Evolutionary conservation across 345 rosid species (phyloP).

Genomic region (Durio zibethinus): DNA sequence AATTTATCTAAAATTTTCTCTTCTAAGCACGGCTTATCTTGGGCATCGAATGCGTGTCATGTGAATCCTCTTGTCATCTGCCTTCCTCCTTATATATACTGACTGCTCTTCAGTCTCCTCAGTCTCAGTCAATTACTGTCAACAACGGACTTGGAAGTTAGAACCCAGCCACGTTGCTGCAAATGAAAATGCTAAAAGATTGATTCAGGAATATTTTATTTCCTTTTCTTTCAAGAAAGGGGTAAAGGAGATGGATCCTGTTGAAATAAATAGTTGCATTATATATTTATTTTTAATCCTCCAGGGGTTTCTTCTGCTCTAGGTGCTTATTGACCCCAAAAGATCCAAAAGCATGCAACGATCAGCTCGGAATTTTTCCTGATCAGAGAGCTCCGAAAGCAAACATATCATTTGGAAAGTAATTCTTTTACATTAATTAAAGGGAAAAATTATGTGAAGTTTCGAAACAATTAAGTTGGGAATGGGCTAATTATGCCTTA

Average conservation of each 20-base stretch:
- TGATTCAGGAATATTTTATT: neutral
- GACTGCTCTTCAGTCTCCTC: neutral
- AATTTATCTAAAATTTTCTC: no score
- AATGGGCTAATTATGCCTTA: neutral
- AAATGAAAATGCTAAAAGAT: neutral
- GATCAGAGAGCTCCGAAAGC: neutral
- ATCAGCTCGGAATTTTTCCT: neutral
- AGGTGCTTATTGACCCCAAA: neutral
- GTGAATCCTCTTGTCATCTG: neutral
- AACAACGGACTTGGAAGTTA: constrained; percentile 5
- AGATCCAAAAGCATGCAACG: neutral
- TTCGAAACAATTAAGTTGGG: neutral
- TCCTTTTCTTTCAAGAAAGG: neutral
- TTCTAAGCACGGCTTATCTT: constrained; percentile 5
- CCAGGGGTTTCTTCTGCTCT: neutral
- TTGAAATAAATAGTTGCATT: neutral
- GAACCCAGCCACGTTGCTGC: constrained; percentile 3
- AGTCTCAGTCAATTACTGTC: neutral
- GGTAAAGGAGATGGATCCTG: neutral
- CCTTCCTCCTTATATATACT: neutral
- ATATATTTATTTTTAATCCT: neutral
- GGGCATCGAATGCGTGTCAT: neutral
- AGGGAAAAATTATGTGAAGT: neutral
- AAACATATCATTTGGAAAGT: no score
- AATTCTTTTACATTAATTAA: neutral